phyloP scores from a whole-genome alignment of 352 stramenopile species.

The Pythium pyrilobum region DNA sequence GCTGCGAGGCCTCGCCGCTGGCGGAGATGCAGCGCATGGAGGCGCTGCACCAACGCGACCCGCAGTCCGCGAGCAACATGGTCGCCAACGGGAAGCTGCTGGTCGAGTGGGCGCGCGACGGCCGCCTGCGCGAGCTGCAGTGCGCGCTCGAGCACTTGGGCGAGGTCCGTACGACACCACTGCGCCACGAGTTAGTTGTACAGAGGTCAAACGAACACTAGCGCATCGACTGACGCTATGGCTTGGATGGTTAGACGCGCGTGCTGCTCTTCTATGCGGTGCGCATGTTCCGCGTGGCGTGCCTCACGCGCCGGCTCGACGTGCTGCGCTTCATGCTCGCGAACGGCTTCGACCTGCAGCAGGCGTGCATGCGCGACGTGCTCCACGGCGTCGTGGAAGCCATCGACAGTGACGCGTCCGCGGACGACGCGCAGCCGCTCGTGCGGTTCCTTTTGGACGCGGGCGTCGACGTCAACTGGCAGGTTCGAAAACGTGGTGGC shows the following conservation, averaged over 20 bases:
- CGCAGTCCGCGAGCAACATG: constrained; percentile 47
- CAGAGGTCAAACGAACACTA: too few relatives aligned
- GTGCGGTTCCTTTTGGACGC: constrained; percentile 56
- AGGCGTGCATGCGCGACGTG: constrained; percentile 47
- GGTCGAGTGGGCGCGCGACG: constrained; percentile 35
- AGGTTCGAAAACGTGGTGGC: constrained; percentile 29
- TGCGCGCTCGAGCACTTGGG: constrained; percentile 39
- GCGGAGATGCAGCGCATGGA: constrained; percentile 62
- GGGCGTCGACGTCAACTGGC: constrained; percentile 69
- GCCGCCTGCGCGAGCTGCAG: constrained; percentile 48
- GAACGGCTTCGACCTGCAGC: constrained; percentile 60
- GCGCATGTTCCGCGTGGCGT: constrained; percentile 67
- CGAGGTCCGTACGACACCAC: constrained; percentile 23
- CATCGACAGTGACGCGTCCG: constrained; percentile 18
- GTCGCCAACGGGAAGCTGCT: constrained; percentile 64
- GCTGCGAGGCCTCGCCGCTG: constrained; percentile 26
- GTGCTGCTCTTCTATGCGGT: constrained; percentile 58
- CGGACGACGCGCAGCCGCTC: constrained; percentile 44
- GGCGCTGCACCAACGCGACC: constrained; percentile 32
- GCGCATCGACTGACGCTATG: not conserved
- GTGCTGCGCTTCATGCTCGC: constrained; percentile 57
- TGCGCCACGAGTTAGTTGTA: not conserved
- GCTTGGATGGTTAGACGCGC: constrained; percentile 21
- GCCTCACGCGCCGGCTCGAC: constrained; percentile 32
- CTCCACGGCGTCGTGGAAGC: constrained; percentile 46